Evolutionary conservation across 805 yeast species (phyloP).

Genomic region (Candida glaebosa): DNA sequence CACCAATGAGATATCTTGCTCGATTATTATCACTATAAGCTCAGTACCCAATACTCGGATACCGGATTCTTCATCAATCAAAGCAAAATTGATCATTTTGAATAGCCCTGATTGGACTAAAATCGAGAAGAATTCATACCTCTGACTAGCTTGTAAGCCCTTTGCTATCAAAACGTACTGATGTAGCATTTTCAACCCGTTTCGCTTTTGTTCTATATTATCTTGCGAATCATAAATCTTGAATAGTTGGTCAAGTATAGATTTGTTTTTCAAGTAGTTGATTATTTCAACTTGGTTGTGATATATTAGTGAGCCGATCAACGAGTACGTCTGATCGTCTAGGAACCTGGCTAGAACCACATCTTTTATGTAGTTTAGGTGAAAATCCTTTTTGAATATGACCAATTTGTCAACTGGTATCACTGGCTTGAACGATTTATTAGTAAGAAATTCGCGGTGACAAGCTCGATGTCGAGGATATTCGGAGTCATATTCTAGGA

Average conservation of each 20-base stretch:
- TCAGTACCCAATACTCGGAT: conserved; percentile 76
- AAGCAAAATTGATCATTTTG: conserved; percentile 66
- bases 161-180: conserved; percentile 79
- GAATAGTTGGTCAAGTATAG: conserved; percentile 56
- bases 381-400: conserved; percentile 70
- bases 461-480: conserved; percentile 78
- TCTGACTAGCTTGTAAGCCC: conserved; percentile 55
- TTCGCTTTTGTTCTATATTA: conserved; percentile 40
- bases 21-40: conserved; percentile 72
- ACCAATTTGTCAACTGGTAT: conserved; percentile 49
- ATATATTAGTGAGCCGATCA: conserved; percentile 65
- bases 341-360: conserved; percentile 77
- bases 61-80: conserved; percentile 46
- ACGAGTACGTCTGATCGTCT: conserved; percentile 74
- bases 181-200: conserved; percentile 75
- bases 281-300: conserved; percentile 67
- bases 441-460: conserved; percentile 61
- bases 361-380: conserved; percentile 79
- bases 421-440: conserved; percentile 68
- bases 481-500: conserved; percentile 85
- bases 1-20: conserved; percentile 72
- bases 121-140: conserved; percentile 59
- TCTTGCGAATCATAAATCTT: conserved; percentile 40
- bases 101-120: conserved; percentile 69
- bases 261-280: conserved; percentile 50